These are phyloP conservation scores for Aeschynomene evenia DNA, from an alignment of 306 rosid species.

Conservation along the genomic window DNA sequence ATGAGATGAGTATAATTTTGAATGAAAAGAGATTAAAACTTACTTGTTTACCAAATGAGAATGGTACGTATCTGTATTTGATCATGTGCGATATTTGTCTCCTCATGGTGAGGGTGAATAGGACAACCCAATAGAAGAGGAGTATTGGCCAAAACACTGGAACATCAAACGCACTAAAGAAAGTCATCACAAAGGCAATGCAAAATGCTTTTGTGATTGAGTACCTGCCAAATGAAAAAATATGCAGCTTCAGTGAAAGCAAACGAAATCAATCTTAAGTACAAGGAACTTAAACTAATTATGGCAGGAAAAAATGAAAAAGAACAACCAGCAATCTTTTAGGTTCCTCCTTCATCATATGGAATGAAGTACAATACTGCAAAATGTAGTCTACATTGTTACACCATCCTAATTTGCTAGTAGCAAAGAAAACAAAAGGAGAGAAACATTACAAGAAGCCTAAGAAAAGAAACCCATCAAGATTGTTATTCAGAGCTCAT, in stretches of 20 bases:
- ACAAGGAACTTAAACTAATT: background rate
- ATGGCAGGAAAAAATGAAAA: conserved; percentile 1
- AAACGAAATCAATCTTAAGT: conserved; percentile 20
- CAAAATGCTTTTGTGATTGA: conserved; percentile 86
- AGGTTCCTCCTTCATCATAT: conserved; percentile 4
- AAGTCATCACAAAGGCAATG: conserved; percentile 90
- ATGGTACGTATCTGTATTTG: conserved; percentile 91
- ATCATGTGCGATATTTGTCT: conserved; percentile 94
- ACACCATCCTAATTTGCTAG: background rate
- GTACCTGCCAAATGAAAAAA: conserved; percentile 62
- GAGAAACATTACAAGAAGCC: background rate
- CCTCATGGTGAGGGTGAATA: conserved; percentile 87
- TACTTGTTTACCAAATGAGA: conserved; percentile 96
- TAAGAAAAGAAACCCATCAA: conserved; percentile 25
- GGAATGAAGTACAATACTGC: background rate
- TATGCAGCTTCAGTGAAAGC: conserved; percentile 24
- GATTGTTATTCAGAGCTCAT: background rate
- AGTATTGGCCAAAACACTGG: conserved; percentile 99
- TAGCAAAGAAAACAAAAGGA: background rate
- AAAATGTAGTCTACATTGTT: no score
- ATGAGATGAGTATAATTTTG: background rate
- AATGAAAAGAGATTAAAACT: background rate
- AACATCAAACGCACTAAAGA: conserved; percentile 55
- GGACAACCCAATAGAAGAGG: conserved; percentile 86
- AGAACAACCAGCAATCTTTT: background rate